Evolutionary conservation across 805 yeast genomes (phyloP).

Genomic region (Kluyveromyces nonfermentans): DNA sequence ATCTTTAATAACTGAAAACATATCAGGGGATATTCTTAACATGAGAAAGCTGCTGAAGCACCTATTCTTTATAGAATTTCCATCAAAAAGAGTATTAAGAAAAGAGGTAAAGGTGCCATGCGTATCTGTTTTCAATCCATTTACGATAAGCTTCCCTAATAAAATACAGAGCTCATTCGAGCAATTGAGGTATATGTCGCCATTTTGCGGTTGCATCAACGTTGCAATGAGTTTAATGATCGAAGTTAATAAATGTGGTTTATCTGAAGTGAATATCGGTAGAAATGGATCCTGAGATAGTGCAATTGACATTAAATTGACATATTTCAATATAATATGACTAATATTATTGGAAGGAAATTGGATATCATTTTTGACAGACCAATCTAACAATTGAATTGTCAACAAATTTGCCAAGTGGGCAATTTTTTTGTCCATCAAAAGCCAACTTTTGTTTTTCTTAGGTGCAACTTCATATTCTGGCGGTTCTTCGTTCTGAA

Average conservation of each 20-base stretch:
- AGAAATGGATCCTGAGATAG: constrained; percentile 23
- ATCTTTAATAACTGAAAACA: neutral
- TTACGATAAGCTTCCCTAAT: constrained; percentile 31
- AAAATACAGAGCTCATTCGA: constrained; percentile 27
- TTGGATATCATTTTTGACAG: constrained; percentile 29
- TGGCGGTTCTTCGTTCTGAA: neutral
- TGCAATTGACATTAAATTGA: constrained; percentile 14
- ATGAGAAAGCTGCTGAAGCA: neutral
- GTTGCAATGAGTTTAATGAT: constrained; percentile 25
- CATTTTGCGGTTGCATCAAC: constrained; percentile 26
- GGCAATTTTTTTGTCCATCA: neutral
- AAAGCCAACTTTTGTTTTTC: neutral
- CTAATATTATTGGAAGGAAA: constrained; percentile 16
- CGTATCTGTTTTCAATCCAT: constrained; percentile 18
- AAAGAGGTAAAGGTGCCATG: constrained; percentile 9
- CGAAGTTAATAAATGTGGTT: constrained; percentile 12
- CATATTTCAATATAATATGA: constrained; percentile 19
- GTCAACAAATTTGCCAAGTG: constrained; percentile 6
- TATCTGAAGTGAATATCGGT: constrained; percentile 27
- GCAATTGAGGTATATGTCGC: constrained; percentile 22
- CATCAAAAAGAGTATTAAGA: neutral
- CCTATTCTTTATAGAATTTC: neutral
- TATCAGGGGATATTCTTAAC: neutral
- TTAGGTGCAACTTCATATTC: neutral
- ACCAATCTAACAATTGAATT: constrained; percentile 31